Conservation (phyloP, 192 early-diverging fungal genomes). For the Podila epicladia region DNA sequence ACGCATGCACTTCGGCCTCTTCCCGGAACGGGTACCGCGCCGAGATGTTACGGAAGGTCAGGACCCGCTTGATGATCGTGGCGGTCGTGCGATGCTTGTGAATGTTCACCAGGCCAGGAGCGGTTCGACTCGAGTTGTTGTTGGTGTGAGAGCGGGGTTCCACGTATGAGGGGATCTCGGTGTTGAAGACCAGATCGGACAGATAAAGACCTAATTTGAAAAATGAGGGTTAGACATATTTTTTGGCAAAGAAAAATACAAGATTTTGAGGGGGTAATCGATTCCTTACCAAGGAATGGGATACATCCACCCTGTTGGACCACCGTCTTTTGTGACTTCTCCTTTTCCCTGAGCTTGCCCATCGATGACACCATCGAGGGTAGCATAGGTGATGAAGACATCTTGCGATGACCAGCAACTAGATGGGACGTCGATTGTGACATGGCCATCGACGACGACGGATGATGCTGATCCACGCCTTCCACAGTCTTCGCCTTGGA, state of each 20-base stretch:
- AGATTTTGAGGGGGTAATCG: not conserved
- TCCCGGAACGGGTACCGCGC: slow-evolving; percentile 60
- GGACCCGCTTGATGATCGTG: slow-evolving; percentile 65
- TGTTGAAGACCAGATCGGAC: slow-evolving; percentile 68
- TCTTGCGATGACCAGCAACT: not conserved
- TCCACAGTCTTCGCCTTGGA: not conserved
- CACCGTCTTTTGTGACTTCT: not conserved
- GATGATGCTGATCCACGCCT: not conserved
- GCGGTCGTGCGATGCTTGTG: slow-evolving; percentile 66
- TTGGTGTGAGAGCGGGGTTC: not conserved
- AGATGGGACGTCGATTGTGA: not conserved
- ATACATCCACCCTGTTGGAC: slow-evolving; percentile 61
- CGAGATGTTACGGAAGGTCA: slow-evolving; percentile 64
- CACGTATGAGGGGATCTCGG: slow-evolving; percentile 62
- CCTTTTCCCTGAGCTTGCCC: slow-evolving; percentile 5
- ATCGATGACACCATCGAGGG: not conserved
- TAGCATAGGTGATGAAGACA: not conserved
- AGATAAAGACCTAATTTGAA: slow-evolving; percentile 55
- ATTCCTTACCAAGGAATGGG: slow-evolving; percentile 64
- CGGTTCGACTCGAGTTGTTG: not conserved
- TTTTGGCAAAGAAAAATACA: not conserved
- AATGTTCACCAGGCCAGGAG: slow-evolving; percentile 58
- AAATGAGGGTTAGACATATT: not conserved
- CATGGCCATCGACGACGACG: not conserved
- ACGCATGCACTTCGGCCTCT: slow-evolving; percentile 46